Base-by-base conservation (phyloP, 352 stramenopile species). In the Globisporangium abappressorium region DNA sequence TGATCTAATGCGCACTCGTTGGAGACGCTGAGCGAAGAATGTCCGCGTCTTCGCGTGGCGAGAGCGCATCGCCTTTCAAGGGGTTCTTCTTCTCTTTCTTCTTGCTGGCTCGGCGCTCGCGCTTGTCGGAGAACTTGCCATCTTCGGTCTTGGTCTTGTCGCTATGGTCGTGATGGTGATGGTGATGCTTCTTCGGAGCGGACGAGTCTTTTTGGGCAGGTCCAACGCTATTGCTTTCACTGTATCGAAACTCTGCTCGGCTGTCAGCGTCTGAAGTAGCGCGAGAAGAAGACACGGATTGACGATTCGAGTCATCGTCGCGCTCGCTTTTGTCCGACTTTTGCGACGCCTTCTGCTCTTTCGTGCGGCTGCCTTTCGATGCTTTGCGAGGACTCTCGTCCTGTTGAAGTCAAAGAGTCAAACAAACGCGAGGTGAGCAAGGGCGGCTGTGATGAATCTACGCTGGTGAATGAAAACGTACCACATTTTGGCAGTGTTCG, bases 401-500 rank as follows among this genome's bases (percentile, higher is more conserved):
- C 74, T 81, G 54, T 53, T 12, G 18, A 38, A 11, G 3, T 51
- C 4, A 47, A 51, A 41, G 28, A 9, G 5, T 28, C 18, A n/a
- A 49, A 8, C 18, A 49, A 49, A 43, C 9, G 9, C 12, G 9
- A 58, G 26, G 26, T 34, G 26, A 58, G 26, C 18, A 38, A 58
- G 34, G 2, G 14, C 2, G 7, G 14, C 14, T 20, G 8, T 43
- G 14, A 7, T 58, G 12, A 34, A 58, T 20, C 51, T 24, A 38
- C n/a, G 18, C 18, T 58, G 4, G 3, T 33, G 51, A 3, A 1
- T 55, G 49, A 20, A 46, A 41, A 79, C 78, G 61, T 67, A 92
- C 84, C 73, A 84, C 77, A 28, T 84, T 65, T 24, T 82, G 70
- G 62, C 84, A 92, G 72, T 92, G 74, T 28, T 79, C 72, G 38